Base-by-base conservation (phyloP, 1,139 yeast species). In the Nematodospora anomalae region DNA sequence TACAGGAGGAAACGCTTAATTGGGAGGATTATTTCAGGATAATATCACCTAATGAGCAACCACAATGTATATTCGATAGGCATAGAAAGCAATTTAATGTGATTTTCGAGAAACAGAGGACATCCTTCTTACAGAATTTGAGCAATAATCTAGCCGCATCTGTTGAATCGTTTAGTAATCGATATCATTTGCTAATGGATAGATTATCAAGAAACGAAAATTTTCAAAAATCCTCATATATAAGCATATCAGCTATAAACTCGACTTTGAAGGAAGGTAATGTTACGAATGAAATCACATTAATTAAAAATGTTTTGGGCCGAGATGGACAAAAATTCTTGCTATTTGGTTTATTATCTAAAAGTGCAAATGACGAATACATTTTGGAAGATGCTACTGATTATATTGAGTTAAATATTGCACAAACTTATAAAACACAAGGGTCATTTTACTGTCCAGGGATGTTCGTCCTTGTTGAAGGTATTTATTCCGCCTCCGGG, bases 341-440 rank as follows among this genome's bases (percentile, higher is more conserved):
- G 20, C 56, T 94, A 2, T 79, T 90, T 52, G 99, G 98, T 0
- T 65, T 89, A 42, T 60, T 92, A 10, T 68, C 82, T 3, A 70
- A 71, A 41, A 81, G 82, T 38, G 63, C 76, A 5, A 77, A 74
- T 41, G 97, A 95, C 0, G 70, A 76, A 14, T 83, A 78, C 74
- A 76, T 79, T 36, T 58, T 94, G 21, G 96, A 89, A 55, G 99
- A 94, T 57, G 74, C 82, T 3, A 77, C 90, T 1, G 96, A 89
- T 44, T 63, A 72, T 33, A 80, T 92, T n/a, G 84, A 79, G 47
- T 64, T 92, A 18, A 86, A 84, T 40, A 57, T 90, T 11, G 64
- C 74, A 1, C 86, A 83, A 45, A 70, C 92, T 0, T 64, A 71
- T 12, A 84, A 87, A 30, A 74, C 83, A 1, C 71, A 71, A 10